phyloP scores from a whole-genome alignment of 371 early-diverging fungal genomes.

The Circinella minor region DNA sequence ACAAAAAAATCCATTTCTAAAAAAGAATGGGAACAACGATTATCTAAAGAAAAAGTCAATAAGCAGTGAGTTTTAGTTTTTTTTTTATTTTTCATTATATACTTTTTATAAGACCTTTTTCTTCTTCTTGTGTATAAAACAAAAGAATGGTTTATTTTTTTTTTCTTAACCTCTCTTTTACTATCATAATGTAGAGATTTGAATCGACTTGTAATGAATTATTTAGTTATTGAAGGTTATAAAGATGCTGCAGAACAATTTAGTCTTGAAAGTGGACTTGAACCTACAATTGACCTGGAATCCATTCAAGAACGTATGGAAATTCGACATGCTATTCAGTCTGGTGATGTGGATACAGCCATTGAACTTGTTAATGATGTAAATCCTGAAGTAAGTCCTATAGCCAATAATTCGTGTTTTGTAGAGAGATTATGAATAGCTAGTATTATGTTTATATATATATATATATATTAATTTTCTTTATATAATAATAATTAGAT shows the following conservation, averaged over 20 bases:
- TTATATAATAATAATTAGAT: conserved; percentile 58
- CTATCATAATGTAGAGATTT: conserved; percentile 65
- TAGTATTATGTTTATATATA: no score
- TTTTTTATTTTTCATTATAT: background rate
- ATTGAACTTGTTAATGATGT: conserved; percentile 95
- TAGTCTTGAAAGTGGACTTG: conserved; percentile 80
- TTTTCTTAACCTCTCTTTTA: no score
- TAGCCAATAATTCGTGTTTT: background rate
- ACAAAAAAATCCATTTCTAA: conserved; percentile 54
- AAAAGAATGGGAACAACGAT: conserved; percentile 68
- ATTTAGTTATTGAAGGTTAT: conserved; percentile 96
- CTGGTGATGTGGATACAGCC: conserved; percentile 90
- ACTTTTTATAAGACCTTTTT: no score
- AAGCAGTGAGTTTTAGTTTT: conserved; percentile 59
- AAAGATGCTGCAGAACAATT: conserved; percentile 98
- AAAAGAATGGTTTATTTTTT: no score
- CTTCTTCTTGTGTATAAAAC: no score
- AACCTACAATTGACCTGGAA: conserved; percentile 80
- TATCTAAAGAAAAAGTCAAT: conserved; percentile 64
- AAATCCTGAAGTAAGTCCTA: conserved; percentile 86
- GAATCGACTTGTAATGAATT: conserved; percentile 97
- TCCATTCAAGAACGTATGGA: conserved; percentile 94
- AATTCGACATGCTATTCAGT: conserved; percentile 90
- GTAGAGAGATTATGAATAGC: no score
- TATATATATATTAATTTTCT: no score